Conservation (phyloP, 495 filamentous ascomycete species). For the Articulospora tetracladia region DNA sequence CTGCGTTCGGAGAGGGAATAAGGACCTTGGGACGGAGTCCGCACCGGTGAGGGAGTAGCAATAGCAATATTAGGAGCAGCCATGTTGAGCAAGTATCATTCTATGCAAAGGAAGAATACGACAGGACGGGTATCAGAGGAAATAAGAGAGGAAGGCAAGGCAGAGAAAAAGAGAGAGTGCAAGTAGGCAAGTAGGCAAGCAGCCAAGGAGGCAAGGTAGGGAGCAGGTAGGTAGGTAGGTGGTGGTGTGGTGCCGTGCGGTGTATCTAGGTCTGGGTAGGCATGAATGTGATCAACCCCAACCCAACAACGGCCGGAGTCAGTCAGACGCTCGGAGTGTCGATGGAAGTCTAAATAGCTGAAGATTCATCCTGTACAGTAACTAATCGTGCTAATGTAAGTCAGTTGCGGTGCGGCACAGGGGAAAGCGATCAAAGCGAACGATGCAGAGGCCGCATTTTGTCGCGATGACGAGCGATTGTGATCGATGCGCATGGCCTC, state of each 20-base stretch:
- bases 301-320: background rate
- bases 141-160: background rate
- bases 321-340: background rate
- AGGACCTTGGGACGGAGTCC: conserved; percentile 3
- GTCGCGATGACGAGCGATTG: background rate
- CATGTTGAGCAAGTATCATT: conserved; percentile 5
- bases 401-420: too few species aligned
- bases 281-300: background rate
- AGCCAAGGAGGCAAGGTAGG: too few species aligned
- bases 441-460: background rate
- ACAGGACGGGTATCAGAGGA: background rate
- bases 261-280: background rate
- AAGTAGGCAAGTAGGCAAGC: too few species aligned
- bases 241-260: background rate
- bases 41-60: conserved; percentile 10
- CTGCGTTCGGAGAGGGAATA: conserved; percentile 17
- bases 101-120: background rate
- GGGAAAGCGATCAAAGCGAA: background rate
- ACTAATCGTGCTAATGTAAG: too few species aligned
- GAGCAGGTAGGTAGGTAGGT: background rate
- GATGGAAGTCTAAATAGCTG: background rate
- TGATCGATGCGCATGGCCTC: background rate
- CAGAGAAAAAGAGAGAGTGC: too few species aligned
- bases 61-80: conserved; percentile 9
- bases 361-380: too few species aligned